These are phyloP conservation scores for Trifolium repens DNA, from an alignment of 306 rosid genomes.

Conservation along the genomic window DNA sequence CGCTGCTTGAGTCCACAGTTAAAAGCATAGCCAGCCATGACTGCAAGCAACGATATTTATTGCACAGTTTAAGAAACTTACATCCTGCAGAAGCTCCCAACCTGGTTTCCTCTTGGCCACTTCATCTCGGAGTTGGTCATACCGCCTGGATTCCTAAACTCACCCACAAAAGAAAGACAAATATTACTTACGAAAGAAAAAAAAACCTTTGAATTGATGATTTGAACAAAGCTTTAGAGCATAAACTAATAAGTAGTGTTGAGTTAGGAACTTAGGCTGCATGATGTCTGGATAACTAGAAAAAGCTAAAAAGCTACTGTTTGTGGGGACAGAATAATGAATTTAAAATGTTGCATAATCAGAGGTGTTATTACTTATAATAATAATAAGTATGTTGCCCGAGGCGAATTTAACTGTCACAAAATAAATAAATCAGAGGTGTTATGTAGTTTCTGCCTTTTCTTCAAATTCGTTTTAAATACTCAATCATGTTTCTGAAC, in stretches of 20 bases:
- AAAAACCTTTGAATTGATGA: slow-evolving; percentile 6
- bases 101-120: slow-evolving; percentile 92
- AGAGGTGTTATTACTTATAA: background rate
- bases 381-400: too few species aligned
- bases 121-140: slow-evolving; percentile 85
- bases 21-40: slow-evolving; percentile 23
- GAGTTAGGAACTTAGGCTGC: background rate
- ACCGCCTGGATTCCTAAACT: slow-evolving; percentile 77
- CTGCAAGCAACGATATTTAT: slow-evolving; percentile 33
- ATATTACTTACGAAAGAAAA: slow-evolving; percentile 26
- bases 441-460: background rate
- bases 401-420: too few species aligned
- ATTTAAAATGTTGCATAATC: slow-evolving; percentile 1
- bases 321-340: slow-evolving; percentile 16
- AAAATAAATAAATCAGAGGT: background rate
- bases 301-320: background rate
- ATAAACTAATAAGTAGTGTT: slow-evolving; percentile 1
- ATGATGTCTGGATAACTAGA: slow-evolving; percentile 20
- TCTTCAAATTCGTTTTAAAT: slow-evolving; percentile 17
- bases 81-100: slow-evolving; percentile 95
- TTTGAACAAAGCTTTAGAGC: slow-evolving; percentile 5
- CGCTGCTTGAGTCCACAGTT: background rate
- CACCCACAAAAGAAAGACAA: slow-evolving; percentile 23
- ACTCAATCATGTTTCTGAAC: background rate
- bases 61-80: slow-evolving; percentile 43